phyloP scores from a whole-genome alignment of 441 rosid species.

The Brassica balearica region DNA sequence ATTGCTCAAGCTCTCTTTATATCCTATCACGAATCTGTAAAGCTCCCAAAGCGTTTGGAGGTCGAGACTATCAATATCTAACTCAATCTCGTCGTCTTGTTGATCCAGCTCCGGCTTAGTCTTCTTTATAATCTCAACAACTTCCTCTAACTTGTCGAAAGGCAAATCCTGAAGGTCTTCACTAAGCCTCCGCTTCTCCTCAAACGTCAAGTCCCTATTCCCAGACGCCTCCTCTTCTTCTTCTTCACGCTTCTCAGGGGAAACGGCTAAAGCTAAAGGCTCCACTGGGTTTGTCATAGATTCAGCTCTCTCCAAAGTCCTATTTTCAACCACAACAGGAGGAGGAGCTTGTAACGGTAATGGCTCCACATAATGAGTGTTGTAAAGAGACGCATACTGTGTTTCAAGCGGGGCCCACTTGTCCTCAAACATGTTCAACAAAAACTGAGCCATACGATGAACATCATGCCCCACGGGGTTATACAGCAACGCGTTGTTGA shows the following conservation, averaged over 20 bases:
- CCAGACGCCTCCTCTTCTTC: constrained; percentile 47
- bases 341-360: constrained; percentile 41
- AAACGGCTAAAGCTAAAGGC: constrained; percentile 36
- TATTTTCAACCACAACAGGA: constrained; percentile 50
- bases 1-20: constrained; percentile 58
- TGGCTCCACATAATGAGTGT: too few relatives aligned
- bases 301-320: constrained; percentile 62
- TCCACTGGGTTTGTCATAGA: constrained; percentile 51
- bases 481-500: constrained; percentile 83
- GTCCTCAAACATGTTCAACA: constrained; percentile 71
- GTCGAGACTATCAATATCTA: constrained; percentile 90
- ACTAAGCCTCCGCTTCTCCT: constrained; percentile 74
- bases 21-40: constrained; percentile 62
- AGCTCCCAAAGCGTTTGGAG: constrained; percentile 92
- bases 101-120: constrained; percentile 68
- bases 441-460: constrained; percentile 69
- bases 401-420: constrained; percentile 65
- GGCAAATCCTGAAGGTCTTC: constrained; percentile 73
- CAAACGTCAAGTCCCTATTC: constrained; percentile 68
- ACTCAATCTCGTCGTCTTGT: constrained; percentile 92
- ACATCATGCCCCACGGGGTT: constrained; percentile 90
- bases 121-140: constrained; percentile 72
- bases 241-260: constrained; percentile 47
- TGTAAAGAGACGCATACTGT: constrained; percentile 14
- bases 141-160: constrained; percentile 59